Percentiles rank a stretch among this genome's conserved stretches.
phyloP scores from a whole-genome alignment of 2,329 filamentous ascomycete genomes.

The Epichloe hybrida region DNA sequence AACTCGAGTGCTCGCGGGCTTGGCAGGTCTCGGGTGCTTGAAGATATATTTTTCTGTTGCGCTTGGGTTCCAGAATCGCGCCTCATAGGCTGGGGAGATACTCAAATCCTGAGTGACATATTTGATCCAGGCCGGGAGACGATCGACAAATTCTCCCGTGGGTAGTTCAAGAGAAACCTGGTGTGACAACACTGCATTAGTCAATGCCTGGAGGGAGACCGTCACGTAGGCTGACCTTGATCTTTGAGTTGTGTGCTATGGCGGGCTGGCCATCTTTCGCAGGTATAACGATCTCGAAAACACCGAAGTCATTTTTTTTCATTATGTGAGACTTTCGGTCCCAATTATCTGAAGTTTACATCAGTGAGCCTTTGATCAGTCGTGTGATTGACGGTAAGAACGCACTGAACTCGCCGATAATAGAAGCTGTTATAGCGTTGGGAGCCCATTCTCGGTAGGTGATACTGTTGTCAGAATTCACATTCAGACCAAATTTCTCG shows the following conservation, averaged over 20 bases:
- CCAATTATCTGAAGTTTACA: slow-evolving; percentile 56
- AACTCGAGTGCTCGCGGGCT: slow-evolving; percentile 75
- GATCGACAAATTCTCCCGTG: slow-evolving; percentile 67
- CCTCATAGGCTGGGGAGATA: slow-evolving; percentile 87
- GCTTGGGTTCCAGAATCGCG: slow-evolving; percentile 93
- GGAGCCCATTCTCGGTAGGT: slow-evolving; percentile 94
- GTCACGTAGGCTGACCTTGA: slow-evolving; percentile 54
- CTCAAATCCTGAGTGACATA: slow-evolving; percentile 87
- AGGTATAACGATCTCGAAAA: slow-evolving; percentile 72
- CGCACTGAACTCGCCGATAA: slow-evolving; percentile 91
- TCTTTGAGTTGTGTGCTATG: slow-evolving; percentile 85
- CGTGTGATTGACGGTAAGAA: slow-evolving; percentile 1
- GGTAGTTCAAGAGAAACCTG: slow-evolving; percentile 76
- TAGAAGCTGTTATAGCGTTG: slow-evolving; percentile 68
- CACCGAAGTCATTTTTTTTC: slow-evolving; percentile 71
- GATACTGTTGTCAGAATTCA: slow-evolving; percentile 71
- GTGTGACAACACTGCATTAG: neutral
- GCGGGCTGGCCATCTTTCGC: slow-evolving; percentile 59
- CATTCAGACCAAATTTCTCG: slow-evolving; percentile 76
- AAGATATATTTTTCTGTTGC: slow-evolving; percentile 63
- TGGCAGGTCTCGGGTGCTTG: slow-evolving; percentile 69
- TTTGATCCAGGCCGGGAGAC: slow-evolving; percentile 92
- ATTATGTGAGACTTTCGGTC: slow-evolving; percentile 71
- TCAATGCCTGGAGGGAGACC: neutral
- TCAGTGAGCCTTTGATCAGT: slow-evolving; percentile 14